phyloP scores from a whole-genome alignment of 306 rosid species.

The Lathyrus aphaca region DNA sequence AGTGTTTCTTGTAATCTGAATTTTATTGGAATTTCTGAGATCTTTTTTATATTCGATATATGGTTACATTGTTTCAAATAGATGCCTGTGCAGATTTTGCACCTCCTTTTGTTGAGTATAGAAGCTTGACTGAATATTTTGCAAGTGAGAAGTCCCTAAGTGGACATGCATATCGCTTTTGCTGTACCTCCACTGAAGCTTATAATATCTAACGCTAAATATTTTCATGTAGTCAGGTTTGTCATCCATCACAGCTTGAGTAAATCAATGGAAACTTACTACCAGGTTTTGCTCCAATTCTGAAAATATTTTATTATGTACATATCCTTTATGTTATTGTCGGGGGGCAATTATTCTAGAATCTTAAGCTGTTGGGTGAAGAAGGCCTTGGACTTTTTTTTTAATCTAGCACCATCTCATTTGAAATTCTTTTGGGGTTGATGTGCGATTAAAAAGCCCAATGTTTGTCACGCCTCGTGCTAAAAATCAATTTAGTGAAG shows the following conservation, averaged over 20 bases:
- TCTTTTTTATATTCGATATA: constrained; percentile 12
- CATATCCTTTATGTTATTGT: constrained; percentile 26
- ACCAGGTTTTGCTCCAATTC: constrained; percentile 68
- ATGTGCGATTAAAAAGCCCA: background rate
- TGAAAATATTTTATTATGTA: constrained; percentile 31
- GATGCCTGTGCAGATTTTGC: constrained; percentile 27
- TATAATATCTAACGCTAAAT: constrained; percentile 40
- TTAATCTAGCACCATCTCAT: constrained; percentile 9
- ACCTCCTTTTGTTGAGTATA: constrained; percentile 26
- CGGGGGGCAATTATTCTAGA: constrained; percentile 3
- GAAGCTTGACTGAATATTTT: constrained; percentile 21
- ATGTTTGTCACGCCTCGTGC: constrained; percentile 15
- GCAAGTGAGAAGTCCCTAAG: constrained; percentile 26
- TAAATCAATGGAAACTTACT: constrained; percentile 97
- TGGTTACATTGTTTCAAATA: constrained; percentile 24
- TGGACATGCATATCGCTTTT: constrained; percentile 35
- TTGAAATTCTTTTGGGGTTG: constrained; percentile 33
- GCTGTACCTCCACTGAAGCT: constrained; percentile 31
- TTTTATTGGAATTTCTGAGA: constrained; percentile 11
- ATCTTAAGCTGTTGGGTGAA: constrained; percentile 22
- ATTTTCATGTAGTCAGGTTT: constrained; percentile 83
- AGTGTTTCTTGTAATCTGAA: constrained; percentile 11
- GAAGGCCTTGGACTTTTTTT: constrained; percentile 18
- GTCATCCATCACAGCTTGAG: constrained; percentile 98
- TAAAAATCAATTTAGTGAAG: constrained; percentile 28